Evolutionary conservation across 1,139 yeast species (phyloP), one percentile per base, ranked within the genome.

Genomic region (Geotrichum restrictum): DNA sequence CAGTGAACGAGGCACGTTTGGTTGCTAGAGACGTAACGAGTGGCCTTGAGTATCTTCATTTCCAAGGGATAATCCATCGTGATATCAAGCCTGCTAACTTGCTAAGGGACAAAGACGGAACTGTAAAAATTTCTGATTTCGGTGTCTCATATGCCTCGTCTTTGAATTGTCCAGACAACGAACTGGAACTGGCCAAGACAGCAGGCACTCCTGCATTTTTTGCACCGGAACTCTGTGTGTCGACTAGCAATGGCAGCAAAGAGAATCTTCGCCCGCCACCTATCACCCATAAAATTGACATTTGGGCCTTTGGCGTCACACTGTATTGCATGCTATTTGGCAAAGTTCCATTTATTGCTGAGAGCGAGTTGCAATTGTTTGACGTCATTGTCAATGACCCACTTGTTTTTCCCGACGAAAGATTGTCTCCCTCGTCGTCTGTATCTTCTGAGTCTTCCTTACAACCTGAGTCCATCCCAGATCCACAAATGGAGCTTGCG

Each of bases 231-330:
- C 71, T 85, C 38, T 85, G 91, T 64, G 78, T 75, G 10, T 51
- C 44, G 10, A 51, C 54, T 4, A 14, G 37, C 11, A 37, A 37
- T 13, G 13, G 27, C 41, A 37, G 41, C 22, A 21, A 8, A 24
- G 48, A 46, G 21, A 50, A 51, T 18, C 10, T 62, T n/a, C 77
- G 72, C 11, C 71, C 82, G 2, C 77, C 74, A 7, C 41, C 19
- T 49, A 82, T 86, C 40, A 82, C 84, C 56, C 74, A 83, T 62
- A 88, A 87, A 67, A 87, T 91, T 54, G 98, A 91, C 69, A 85
- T 91, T 14, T 94, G 99, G 99, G 97, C 98, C 0, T 69, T 91
- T 33, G 99, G 99, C 3, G 91, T 93, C 1, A 93, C 98, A 0
- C 73, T 94, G 19, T 93, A 83, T 66, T 91, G 98, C 68, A 73